Conservation (phyloP, 768 basidiomycete genomes). For the Peribolospora kevripleyi region DNA sequence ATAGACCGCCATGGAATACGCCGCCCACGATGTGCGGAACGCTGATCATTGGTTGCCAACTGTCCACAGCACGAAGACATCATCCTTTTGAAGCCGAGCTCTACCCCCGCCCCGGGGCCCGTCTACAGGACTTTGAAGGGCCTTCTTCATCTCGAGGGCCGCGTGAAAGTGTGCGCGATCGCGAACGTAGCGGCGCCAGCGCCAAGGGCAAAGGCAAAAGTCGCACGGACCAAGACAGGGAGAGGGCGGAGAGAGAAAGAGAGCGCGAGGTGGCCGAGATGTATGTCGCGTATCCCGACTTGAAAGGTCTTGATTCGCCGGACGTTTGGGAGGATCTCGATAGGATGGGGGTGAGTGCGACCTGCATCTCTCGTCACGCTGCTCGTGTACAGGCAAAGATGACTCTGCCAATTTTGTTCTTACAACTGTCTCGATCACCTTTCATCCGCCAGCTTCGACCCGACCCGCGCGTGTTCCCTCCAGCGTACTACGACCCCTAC, state of each 20-base stretch:
- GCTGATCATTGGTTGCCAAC: neutral
- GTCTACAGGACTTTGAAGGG: neutral
- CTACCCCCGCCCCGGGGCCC: too few species aligned
- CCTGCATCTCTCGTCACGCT: too few species aligned
- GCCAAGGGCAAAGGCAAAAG: neutral
- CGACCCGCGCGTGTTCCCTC: too few species aligned
- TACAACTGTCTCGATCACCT: too few species aligned
- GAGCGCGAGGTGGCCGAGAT: constrained; percentile 2
- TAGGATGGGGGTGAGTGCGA: constrained; percentile 12
- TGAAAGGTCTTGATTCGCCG: constrained; percentile 9
- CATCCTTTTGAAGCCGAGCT: constrained; percentile 3
- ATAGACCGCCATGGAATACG: too few species aligned
- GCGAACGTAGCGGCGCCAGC: constrained; percentile 12
- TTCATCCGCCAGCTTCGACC: too few species aligned
- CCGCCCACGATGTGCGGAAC: neutral
- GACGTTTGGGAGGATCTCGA: constrained; percentile 10
- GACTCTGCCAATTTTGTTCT: too few species aligned
- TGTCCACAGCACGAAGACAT: constrained; percentile 6
- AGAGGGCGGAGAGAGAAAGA: constrained; percentile 6
- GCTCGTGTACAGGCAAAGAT: too few species aligned
- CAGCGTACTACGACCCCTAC: too few species aligned
- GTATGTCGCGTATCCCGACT: too few species aligned
- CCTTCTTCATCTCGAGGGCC: constrained; percentile 7
- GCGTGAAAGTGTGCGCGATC: constrained; percentile 6
- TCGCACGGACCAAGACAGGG: too few species aligned